A percentile compares a stretch with the other conserved stretches of the same genome.
Evolutionary conservation across 202 grass and related monocot genomes (phyloP).

Genomic region (Elaeis oleifera): DNA sequence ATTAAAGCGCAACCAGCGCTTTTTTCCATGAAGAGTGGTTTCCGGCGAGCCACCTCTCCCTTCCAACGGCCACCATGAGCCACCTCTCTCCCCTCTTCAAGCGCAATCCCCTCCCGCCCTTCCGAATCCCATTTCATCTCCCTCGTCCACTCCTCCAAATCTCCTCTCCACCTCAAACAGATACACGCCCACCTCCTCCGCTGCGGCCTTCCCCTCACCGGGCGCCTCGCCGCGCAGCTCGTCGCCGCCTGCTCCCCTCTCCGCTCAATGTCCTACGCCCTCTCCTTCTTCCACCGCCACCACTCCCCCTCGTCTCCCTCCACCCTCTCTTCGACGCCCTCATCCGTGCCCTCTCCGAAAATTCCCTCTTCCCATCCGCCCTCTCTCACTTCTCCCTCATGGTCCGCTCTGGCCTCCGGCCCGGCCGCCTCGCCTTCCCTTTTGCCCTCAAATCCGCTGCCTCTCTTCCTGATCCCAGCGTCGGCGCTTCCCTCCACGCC

Average conservation of each 20-base stretch:
- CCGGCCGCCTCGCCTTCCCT: conserved; percentile 5
- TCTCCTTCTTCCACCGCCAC: conserved; percentile 2
- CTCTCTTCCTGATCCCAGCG: neutral
- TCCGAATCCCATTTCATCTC: conserved; percentile 2
- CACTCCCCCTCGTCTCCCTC: neutral
- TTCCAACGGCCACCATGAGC: no score
- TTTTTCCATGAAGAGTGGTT: no score
- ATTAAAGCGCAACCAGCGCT: no score
- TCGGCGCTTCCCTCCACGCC: conserved; percentile 5
- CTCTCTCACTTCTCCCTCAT: conserved; percentile 11
- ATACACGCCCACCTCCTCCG: conserved; percentile 8
- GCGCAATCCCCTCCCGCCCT: neutral
- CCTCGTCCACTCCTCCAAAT: neutral
- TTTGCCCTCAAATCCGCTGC: conserved; percentile 5
- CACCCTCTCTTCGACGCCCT: conserved; percentile 9
- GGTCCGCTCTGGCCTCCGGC: neutral
- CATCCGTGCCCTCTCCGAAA: conserved; percentile 1
- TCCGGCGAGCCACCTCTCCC: no score
- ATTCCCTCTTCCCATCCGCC: conserved; percentile 4
- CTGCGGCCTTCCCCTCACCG: neutral
- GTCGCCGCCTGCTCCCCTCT: conserved; percentile 6
- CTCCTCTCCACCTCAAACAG: neutral
- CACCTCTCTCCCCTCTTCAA: no score
- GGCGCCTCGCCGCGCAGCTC: conserved; percentile 9
- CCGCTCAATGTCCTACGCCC: neutral